phyloP scores from a whole-genome alignment of 257 asterid genomes.

The Nicotiana otophora region DNA sequence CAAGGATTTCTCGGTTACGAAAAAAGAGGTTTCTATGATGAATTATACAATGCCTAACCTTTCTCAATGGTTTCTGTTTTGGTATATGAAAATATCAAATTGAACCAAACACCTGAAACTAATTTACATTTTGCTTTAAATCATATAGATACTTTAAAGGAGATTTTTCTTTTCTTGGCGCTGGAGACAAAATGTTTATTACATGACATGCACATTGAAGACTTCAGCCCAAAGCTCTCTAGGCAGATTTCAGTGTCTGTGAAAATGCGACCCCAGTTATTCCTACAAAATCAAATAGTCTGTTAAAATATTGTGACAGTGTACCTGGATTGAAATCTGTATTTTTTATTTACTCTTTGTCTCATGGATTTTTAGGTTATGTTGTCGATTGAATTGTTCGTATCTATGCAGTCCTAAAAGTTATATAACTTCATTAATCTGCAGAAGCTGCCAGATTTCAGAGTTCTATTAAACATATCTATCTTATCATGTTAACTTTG shows the following conservation, averaged over 20 bases:
- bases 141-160: no score
- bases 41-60: neutral
- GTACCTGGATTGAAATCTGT: neutral
- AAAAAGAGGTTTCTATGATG: neutral
- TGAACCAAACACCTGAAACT: no score
- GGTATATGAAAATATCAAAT: no score
- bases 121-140: no score
- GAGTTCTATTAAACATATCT: neutral
- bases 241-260: neutral
- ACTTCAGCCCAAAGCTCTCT: no score
- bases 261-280: neutral
- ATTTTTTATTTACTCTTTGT: neutral
- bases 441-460: neutral
- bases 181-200: no score
- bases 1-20: no score
- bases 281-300: neutral
- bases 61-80: neutral
- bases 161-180: no score
- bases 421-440: neutral
- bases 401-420: neutral
- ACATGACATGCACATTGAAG: no score
- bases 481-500: neutral
- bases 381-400: neutral
- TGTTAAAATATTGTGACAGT: neutral
- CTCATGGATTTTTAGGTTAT: neutral